Conservation (phyloP, 306 rosid genomes). For the Medicago truncatula region DNA sequence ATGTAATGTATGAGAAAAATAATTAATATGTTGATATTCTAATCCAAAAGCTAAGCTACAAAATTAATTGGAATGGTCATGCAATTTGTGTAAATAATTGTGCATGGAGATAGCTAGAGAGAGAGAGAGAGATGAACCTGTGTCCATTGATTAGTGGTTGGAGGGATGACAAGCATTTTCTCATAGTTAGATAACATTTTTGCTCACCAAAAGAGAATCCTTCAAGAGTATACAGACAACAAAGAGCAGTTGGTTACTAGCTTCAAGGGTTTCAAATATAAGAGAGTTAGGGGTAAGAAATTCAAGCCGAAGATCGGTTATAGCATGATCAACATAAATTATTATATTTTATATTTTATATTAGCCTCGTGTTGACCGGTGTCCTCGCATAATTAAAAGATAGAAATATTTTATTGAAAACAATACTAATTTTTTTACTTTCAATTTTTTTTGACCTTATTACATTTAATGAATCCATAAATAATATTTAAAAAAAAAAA, state of each 20-base stretch:
- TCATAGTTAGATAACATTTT: conserved; percentile 69
- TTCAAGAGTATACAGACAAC: conserved; percentile 67
- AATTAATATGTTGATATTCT: conserved; percentile 59
- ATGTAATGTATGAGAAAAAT: background rate
- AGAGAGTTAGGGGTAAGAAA: background rate
- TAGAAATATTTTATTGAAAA: too few species aligned
- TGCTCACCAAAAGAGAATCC: conserved; percentile 54
- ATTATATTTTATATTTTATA: too few species aligned
- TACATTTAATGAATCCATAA: too few species aligned
- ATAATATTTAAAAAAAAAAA: too few species aligned
- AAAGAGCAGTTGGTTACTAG: conserved; percentile 4
- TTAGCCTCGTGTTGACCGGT: too few species aligned
- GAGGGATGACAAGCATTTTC: conserved; percentile 60
- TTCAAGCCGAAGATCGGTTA: background rate
- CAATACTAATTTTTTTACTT: too few species aligned
- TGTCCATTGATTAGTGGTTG: conserved; percentile 72
- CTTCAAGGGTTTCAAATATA: conserved; percentile 47
- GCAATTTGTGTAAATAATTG: conserved; percentile 64
- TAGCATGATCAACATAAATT: background rate
- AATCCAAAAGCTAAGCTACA: conserved; percentile 84
- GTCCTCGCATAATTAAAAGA: too few species aligned
- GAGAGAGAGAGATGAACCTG: conserved; percentile 52
- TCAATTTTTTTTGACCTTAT: too few species aligned
- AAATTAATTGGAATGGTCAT: conserved; percentile 65
- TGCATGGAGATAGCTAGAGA: conserved; percentile 42